phyloP scores from a whole-genome alignment of 129 eudicot species.

The Calendula officinalis region DNA sequence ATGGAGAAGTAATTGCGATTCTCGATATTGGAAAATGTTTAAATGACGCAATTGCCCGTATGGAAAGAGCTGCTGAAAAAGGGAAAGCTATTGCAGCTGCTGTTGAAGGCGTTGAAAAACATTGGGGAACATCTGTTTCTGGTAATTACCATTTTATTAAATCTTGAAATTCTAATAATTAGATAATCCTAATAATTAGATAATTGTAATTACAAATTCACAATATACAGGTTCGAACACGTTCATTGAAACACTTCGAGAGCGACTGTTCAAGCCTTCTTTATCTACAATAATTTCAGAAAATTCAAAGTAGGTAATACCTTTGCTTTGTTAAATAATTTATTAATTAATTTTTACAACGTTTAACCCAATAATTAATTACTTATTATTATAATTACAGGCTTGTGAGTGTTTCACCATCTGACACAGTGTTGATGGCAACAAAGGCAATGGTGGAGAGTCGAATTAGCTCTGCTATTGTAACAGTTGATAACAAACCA shows the following conservation, averaged over 20 bases:
- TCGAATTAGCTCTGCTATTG: slow-evolving; percentile 68
- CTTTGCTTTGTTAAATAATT: slow-evolving; percentile 30
- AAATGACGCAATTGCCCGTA: slow-evolving; percentile 92
- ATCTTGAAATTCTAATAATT: too few relatives aligned
- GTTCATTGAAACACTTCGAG: slow-evolving; percentile 85
- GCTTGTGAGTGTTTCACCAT: slow-evolving; percentile 75
- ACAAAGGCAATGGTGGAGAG: slow-evolving; percentile 81
- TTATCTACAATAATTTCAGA: slow-evolving; percentile 81
- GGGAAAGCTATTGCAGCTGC: slow-evolving; percentile 99
- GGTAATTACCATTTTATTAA: slow-evolving; percentile 31
- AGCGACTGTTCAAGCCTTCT: slow-evolving; percentile 82
- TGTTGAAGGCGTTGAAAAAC: slow-evolving; percentile 97
- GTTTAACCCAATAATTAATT: not conserved
- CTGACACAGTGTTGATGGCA: slow-evolving; percentile 81
- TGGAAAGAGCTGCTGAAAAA: slow-evolving; percentile 98
- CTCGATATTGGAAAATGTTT: slow-evolving; percentile 97
- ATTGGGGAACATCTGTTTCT: slow-evolving; percentile 81
- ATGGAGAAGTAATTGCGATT: slow-evolving; percentile 90
- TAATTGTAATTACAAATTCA: too few relatives aligned
- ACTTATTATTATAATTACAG: slow-evolving; percentile 36
- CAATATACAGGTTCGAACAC: slow-evolving; percentile 61
- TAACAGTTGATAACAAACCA: slow-evolving; percentile 80
- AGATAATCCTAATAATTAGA: too few relatives aligned
- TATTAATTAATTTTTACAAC: not conserved
- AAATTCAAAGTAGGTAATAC: slow-evolving; percentile 96